A percentile compares a stretch with the other conserved stretches of the same genome.
These are phyloP conservation scores for Ogataea trehaloabstinens DNA, from an alignment of 805 yeast species.

Conservation along the genomic window DNA sequence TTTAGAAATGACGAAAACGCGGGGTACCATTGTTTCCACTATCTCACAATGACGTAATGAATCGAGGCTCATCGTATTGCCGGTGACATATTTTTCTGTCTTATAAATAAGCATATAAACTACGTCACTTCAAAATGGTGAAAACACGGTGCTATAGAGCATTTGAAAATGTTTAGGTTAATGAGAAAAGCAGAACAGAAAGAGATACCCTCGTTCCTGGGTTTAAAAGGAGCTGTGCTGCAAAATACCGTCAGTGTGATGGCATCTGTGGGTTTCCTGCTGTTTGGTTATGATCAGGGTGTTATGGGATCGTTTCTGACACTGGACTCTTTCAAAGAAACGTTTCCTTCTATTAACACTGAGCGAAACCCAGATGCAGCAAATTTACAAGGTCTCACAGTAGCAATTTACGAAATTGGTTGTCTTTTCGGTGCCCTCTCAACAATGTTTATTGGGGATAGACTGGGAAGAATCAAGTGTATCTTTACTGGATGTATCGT, in stretches of 20 bases:
- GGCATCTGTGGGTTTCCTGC: conserved; percentile 35
- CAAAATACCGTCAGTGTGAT: conserved; percentile 17
- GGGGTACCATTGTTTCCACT: too few relatives aligned
- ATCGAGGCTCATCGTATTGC: too few relatives aligned
- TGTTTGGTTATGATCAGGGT: conserved; percentile 54
- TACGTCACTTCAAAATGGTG: too few relatives aligned
- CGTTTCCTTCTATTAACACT: conserved; percentile 27
- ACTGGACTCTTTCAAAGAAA: conserved; percentile 19
- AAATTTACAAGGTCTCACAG: conserved; percentile 49
- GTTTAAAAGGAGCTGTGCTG: conserved; percentile 18
- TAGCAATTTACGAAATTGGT: conserved; percentile 50
- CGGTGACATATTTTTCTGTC: too few relatives aligned
- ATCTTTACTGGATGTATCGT: conserved; percentile 36
- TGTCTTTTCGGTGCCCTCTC: conserved; percentile 44
- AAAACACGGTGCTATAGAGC: too few relatives aligned
- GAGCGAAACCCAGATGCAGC: conserved; percentile 24
- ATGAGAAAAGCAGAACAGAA: background rate
- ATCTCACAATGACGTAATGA: too few relatives aligned
- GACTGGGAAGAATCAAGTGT: conserved; percentile 39
- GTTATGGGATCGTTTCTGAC: conserved; percentile 40
- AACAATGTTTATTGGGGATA: conserved; percentile 41
- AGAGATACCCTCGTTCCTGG: conserved; percentile 9
- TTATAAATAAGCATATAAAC: too few relatives aligned
- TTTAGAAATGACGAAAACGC: too few relatives aligned
- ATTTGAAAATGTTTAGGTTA: too few relatives aligned